Evolutionary conservation across 352 stramenopile species (phyloP), one percentile per base, ranked within the genome.

Genomic region (Halophytophthora batemanensis): DNA sequence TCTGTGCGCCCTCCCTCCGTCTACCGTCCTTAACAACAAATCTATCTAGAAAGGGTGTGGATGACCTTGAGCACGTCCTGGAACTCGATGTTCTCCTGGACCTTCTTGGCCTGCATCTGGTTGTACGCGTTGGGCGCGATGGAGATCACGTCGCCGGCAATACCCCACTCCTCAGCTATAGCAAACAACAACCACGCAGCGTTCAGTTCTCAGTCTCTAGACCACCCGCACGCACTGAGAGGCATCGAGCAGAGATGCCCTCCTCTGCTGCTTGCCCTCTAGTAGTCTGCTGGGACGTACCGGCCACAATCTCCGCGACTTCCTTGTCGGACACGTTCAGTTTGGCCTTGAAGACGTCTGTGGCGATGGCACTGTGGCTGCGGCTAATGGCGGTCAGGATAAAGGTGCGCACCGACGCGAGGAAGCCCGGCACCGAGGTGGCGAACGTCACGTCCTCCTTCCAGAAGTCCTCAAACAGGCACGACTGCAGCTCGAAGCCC

Each of bases 61-160:
- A 95, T 88, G 68, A 87, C 79, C 74, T 95, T 89, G 49, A 93
- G 62, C 42, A 95, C 66, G 63, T 95, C 84, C 38, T 90, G 76
- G 57, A 90, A 86, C 64, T 86, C 71, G 51, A 95, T 87, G 64
- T 83, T 87, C 64, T 95, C 84, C 66, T 91, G 82, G 39, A 95
- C 66, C 66, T 92, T 92, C 64, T 87, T 90, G 37, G 80, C 82
- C 66, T 84, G 84, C 71, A 93, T 84, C 64, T 91, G 77, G 75
- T 95, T 95, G 58, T 87, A 71, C 39, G 83, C 74, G 64, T 91
- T 95, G 38, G 67, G 52, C 46, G 60, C 73, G 50, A 95, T 69
- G 35, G 80, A 69, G 25, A 86, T 66, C 15, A 85, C 7, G 31
- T 76, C 69, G 45, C 58, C 73, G 38, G 76, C 65, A 44, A 86